Conservation (phyloP, 148 eudicot genomes). For the Camellia granthamiana region DNA sequence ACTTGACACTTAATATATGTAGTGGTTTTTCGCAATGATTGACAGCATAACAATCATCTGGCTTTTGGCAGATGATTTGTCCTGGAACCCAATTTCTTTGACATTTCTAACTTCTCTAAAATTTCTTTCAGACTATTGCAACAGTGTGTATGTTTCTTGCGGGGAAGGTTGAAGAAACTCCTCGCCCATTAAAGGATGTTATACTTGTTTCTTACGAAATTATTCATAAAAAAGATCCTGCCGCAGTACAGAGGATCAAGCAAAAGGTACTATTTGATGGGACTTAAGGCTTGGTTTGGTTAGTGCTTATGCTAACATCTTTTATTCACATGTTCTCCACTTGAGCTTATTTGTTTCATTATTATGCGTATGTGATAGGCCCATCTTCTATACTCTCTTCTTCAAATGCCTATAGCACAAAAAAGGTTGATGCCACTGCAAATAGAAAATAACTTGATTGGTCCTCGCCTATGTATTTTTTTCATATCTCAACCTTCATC, state of each 20-base stretch:
- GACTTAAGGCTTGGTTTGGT: background rate
- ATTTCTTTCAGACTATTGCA: constrained; percentile 72
- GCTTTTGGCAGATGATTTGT: constrained; percentile 1
- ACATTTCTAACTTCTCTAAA: background rate
- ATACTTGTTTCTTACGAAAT: constrained; percentile 92
- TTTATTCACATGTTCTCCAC: background rate
- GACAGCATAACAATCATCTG: background rate
- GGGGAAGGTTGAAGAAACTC: constrained; percentile 99
- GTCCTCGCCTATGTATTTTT: background rate
- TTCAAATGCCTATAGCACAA: background rate
- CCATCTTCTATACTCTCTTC: background rate
- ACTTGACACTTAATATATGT: background rate
- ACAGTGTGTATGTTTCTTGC: constrained; percentile 99
- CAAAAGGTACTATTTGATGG: constrained; percentile 58
- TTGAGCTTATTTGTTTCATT: background rate
- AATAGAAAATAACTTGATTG: background rate
- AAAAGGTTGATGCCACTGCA: background rate
- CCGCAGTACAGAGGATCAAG: constrained; percentile 80
- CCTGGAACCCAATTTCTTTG: constrained; percentile 16
- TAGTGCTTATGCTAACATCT: background rate
- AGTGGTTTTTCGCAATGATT: background rate
- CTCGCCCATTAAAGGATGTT: constrained; percentile 93
- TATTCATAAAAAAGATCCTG: constrained; percentile 84
- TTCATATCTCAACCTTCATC: background rate
- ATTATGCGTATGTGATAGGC: background rate